Conservation (phyloP, 495 filamentous ascomycete species). For the Rhizodiscina lignyota region DNA sequence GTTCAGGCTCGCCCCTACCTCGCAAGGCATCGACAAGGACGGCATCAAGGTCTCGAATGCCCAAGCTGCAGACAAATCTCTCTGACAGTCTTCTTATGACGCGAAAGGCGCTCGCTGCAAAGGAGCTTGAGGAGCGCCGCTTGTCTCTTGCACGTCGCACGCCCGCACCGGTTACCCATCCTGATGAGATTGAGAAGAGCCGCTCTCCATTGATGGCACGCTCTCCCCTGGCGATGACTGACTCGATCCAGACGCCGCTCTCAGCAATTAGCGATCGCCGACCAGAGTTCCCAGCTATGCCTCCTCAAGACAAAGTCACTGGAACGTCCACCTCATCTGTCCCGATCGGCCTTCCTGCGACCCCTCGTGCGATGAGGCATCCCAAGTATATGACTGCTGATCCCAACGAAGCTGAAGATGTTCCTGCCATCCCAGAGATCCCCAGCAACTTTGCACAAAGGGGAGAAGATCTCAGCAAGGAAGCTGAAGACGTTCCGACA, state of each 20-base stretch:
- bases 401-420: constrained; percentile 34
- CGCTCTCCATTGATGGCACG: no score
- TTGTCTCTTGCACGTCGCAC: constrained; percentile 66
- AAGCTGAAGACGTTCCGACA: background rate
- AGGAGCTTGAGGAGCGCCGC: constrained; percentile 73
- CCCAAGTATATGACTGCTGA: constrained; percentile 41
- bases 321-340: constrained; percentile 16
- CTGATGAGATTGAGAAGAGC: constrained; percentile 33
- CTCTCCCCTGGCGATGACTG: no score
- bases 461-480: background rate
- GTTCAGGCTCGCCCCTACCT: no score
- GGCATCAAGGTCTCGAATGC: constrained; percentile 1
- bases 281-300: background rate
- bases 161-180: constrained; percentile 66
- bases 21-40: background rate
- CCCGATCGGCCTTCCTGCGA: constrained; percentile 59
- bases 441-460: constrained; percentile 27
- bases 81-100: constrained; percentile 9
- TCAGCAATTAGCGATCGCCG: no score
- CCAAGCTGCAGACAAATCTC: constrained; percentile 19
- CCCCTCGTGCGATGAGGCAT: constrained; percentile 71
- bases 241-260: no score
- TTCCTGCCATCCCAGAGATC: constrained; percentile 50
- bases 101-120: constrained; percentile 57
- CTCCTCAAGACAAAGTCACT: constrained; percentile 2